phyloP scores from a whole-genome alignment of 202 grass and related monocot species.

The Cymbopogon flexuosus region DNA sequence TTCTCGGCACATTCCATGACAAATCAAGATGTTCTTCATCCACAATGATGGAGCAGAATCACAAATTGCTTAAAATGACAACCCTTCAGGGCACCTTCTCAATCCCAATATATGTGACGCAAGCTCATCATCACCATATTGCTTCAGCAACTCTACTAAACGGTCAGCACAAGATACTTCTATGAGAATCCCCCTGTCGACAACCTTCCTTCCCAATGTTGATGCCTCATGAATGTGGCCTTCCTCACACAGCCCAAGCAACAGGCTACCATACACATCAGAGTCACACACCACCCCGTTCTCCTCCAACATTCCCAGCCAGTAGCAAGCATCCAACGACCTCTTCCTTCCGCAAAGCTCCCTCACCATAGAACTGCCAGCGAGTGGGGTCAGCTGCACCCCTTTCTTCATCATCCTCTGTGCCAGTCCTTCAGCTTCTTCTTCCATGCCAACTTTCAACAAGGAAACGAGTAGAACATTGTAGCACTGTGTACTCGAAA shows the following conservation, averaged over 20 bases:
- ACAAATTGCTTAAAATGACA: background rate
- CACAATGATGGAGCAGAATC: background rate
- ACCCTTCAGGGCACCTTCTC: slow-evolving; percentile 20
- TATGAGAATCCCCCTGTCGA: slow-evolving; percentile 38
- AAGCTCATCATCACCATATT: slow-evolving; percentile 47
- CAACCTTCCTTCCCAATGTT: slow-evolving; percentile 38
- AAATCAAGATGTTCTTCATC: background rate
- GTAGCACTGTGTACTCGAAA: slow-evolving; percentile 50
- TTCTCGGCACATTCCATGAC: background rate
- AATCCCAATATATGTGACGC: slow-evolving; percentile 37
- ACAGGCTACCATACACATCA: slow-evolving; percentile 44
- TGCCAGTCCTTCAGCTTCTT: slow-evolving; percentile 49
- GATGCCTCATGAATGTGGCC: slow-evolving; percentile 41
- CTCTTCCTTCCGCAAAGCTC: slow-evolving; percentile 40
- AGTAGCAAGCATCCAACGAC: slow-evolving; percentile 53
- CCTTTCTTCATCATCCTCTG: slow-evolving; percentile 63
- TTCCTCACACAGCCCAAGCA: slow-evolving; percentile 51
- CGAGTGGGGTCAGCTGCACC: slow-evolving; percentile 38
- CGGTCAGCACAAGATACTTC: slow-evolving; percentile 40
- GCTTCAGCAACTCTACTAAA: slow-evolving; percentile 49
- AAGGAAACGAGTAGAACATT: slow-evolving; percentile 69
- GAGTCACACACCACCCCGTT: slow-evolving; percentile 54
- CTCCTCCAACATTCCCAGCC: slow-evolving; percentile 48
- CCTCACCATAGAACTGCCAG: slow-evolving; percentile 50
- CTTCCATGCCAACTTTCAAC: slow-evolving; percentile 31